phyloP scores from a whole-genome alignment of 208 protist genomes.

The Vickermania ingenoplastis region DNA sequence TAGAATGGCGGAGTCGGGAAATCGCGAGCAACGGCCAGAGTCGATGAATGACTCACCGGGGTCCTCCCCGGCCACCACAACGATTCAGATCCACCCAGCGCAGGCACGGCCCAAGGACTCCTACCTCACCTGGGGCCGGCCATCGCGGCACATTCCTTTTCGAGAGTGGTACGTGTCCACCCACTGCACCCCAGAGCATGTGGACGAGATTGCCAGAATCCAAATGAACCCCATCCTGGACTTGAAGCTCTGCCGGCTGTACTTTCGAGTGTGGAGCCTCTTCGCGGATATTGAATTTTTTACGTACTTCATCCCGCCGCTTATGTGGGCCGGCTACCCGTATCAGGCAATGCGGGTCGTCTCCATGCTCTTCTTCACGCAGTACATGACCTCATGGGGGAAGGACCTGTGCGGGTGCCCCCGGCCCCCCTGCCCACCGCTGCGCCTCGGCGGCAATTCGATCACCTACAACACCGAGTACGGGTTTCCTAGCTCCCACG shows the following conservation, averaged over 20 bases:
- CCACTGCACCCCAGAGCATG: conserved; percentile 46
- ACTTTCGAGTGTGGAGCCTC: conserved; percentile 56
- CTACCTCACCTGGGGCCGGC: conserved; percentile 7
- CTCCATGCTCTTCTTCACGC: conserved; percentile 45
- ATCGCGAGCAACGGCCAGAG: too few species aligned
- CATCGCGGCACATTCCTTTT: conserved; percentile 19
- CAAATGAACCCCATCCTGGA: conserved; percentile 22
- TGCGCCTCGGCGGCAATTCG: conserved; percentile 35
- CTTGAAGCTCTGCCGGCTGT: conserved; percentile 19
- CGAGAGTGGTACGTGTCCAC: conserved; percentile 63
- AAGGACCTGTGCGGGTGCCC: conserved; percentile 56
- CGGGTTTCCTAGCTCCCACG: conserved; percentile 65
- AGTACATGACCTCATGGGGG: conserved; percentile 48
- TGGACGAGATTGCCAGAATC: conserved; percentile 23
- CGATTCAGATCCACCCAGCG: neutral
- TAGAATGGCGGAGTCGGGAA: too few species aligned
- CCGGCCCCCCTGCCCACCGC: conserved; percentile 55
- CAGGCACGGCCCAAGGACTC: neutral
- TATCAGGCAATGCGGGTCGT: conserved; percentile 19
- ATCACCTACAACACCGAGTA: conserved; percentile 52
- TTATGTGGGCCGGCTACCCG: conserved; percentile 32
- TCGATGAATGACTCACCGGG: too few species aligned
- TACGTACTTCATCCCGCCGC: conserved; percentile 38
- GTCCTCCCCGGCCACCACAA: neutral
- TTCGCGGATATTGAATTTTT: conserved; percentile 72